phyloP scores from a whole-genome alignment of 2,329 filamentous ascomycete genomes.

The Emmonsiellopsis sp. region DNA sequence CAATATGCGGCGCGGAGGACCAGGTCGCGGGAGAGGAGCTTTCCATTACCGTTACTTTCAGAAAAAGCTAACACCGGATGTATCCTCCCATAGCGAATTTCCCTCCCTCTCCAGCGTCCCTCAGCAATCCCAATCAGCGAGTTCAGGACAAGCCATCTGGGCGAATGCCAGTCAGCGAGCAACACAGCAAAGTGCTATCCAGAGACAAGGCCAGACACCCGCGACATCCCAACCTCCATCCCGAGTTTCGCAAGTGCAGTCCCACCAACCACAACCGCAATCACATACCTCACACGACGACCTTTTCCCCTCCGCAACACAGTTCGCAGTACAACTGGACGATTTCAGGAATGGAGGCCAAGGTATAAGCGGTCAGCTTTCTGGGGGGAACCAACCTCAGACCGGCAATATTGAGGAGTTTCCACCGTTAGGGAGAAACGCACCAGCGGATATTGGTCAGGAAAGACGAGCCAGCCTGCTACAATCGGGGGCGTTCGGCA shows the following conservation, averaged over 20 bases:
- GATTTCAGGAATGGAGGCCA: conserved; percentile 51
- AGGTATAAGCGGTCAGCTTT: conserved; percentile 44
- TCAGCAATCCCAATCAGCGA: conserved; percentile 45
- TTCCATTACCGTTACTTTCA: neutral
- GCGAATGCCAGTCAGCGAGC: conserved; percentile 49
- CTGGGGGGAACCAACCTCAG: conserved; percentile 42
- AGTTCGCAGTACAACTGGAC: conserved; percentile 44
- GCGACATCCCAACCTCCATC: conserved; percentile 32
- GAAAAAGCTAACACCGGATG: conserved; percentile 9
- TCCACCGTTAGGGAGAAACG: conserved; percentile 48
- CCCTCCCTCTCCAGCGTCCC: conserved; percentile 50
- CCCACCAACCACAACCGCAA: conserved; percentile 34
- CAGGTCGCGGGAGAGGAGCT: conserved; percentile 8
- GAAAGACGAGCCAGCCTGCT: conserved; percentile 10
- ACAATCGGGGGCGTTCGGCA: conserved; percentile 39
- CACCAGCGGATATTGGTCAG: conserved; percentile 7
- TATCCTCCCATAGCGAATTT: conserved; percentile 45
- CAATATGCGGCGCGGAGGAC: neutral
- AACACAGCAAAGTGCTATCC: conserved; percentile 45
- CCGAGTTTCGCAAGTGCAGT: conserved; percentile 32
- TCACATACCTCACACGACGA: conserved; percentile 41
- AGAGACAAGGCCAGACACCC: conserved; percentile 42
- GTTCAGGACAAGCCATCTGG: conserved; percentile 46
- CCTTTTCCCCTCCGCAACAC: conserved; percentile 37
- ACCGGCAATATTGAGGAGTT: conserved; percentile 53